Conservation (phyloP, 805 yeast genomes). For the Jamesozyma spencerorum region DNA sequence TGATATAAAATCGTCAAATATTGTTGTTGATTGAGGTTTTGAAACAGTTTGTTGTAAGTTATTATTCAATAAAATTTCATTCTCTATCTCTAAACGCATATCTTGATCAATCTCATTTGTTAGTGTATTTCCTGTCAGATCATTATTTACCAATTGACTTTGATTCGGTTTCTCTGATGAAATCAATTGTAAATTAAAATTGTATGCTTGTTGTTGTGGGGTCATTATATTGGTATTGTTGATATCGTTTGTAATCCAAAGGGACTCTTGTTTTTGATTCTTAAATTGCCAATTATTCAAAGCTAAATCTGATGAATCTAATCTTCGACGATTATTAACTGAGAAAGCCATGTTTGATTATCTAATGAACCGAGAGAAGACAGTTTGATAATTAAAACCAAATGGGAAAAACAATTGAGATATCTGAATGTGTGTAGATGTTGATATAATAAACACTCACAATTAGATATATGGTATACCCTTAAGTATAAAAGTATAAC, state of each 20-base stretch:
- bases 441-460: too few relatives aligned
- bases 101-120: conserved; percentile 8
- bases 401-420: too few relatives aligned
- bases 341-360: not conserved
- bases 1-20: not conserved
- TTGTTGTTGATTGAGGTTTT: not conserved
- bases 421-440: too few relatives aligned
- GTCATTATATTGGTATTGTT: not conserved
- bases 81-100: conserved; percentile 1
- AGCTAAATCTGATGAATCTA: not conserved
- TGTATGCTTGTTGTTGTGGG: not conserved
- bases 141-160: conserved; percentile 10
- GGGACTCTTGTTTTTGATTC: not conserved
- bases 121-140: conserved; percentile 27
- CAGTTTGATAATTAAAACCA: too few relatives aligned
- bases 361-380: too few relatives aligned
- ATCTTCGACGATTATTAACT: not conserved
- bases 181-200: conserved; percentile 6
- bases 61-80: conserved; percentile 1
- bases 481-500: too few relatives aligned
- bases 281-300: not conserved
- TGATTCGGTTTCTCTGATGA: conserved; percentile 1
- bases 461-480: too few relatives aligned
- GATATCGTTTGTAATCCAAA: not conserved
- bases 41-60: not conserved